phyloP scores from a whole-genome alignment of 768 basidiomycete species.

The Kondoa subrosea region DNA sequence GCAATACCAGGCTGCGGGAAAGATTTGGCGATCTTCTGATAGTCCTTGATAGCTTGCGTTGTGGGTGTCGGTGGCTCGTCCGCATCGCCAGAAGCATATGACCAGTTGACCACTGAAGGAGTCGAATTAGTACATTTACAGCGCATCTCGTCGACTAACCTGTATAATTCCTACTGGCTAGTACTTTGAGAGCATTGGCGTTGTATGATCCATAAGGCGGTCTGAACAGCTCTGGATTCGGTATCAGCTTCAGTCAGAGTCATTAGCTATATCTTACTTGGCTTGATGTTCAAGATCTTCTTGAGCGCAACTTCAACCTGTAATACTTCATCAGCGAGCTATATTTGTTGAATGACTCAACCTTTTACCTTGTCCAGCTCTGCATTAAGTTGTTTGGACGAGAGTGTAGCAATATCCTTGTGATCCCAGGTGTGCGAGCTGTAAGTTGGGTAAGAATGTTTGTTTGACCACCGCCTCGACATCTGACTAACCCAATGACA shows the following conservation, averaged over 20 bases:
- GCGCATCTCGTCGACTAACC: background rate
- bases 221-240: slow-evolving; percentile 23
- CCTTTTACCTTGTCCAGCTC: slow-evolving; percentile 16
- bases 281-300: slow-evolving; percentile 28
- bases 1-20: slow-evolving; percentile 19
- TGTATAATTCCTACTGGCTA: slow-evolving; percentile 22
- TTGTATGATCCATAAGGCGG: slow-evolving; percentile 22
- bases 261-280: too few species aligned
- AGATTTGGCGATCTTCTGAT: slow-evolving; percentile 14
- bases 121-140: too few species aligned
- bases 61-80: slow-evolving; percentile 1
- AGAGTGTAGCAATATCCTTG: slow-evolving; percentile 20
- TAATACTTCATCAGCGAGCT: background rate
- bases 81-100: slow-evolving; percentile 23
- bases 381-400: slow-evolving; percentile 16
- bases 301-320: slow-evolving; percentile 23
- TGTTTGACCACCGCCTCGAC: too few species aligned
- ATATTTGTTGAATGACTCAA: background rate
- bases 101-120: slow-evolving; percentile 18
- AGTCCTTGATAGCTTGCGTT: slow-evolving; percentile 6
- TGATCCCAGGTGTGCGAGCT: slow-evolving; percentile 10
- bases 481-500: background rate
- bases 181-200: slow-evolving; percentile 10
- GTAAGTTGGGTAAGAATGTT: too few species aligned
- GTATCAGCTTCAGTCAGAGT: too few species aligned